Evolutionary conservation across 2,329 filamentous ascomycete genomes (phyloP).

Genomic region (Mycosphaerelloides madeirae): DNA sequence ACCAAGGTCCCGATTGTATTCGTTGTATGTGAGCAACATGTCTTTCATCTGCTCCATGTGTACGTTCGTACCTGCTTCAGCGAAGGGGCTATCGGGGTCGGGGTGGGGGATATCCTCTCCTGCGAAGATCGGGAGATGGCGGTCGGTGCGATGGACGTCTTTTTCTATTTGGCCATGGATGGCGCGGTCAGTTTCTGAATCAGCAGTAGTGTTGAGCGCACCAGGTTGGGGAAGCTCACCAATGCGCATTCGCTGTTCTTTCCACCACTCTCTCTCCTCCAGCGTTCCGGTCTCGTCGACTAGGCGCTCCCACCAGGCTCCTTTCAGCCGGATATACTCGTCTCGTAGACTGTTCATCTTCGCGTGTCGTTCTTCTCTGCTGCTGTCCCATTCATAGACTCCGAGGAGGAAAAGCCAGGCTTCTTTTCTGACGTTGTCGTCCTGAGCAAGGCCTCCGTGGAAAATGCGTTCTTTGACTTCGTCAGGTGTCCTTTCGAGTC

Average conservation of each 20-base stretch:
- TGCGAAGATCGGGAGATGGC: conserved; percentile 88
- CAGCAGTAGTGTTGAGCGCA: conserved; percentile 18
- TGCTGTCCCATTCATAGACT: conserved; percentile 90
- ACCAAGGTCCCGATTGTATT: conserved; percentile 90
- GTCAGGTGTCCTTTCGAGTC: conserved; percentile 73
- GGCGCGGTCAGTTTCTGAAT: conserved; percentile 41
- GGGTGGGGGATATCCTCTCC: conserved; percentile 96
- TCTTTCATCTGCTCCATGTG: conserved; percentile 99
- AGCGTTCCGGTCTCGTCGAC: conserved; percentile 74
- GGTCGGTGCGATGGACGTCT: conserved; percentile 95
- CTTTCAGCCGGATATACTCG: conserved; percentile 90
- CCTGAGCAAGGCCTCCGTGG: conserved; percentile 81
- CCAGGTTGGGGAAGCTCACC: conserved; percentile 55
- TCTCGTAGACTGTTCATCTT: conserved; percentile 81
- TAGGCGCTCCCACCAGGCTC: conserved; percentile 91
- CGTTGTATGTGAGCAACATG: conserved; percentile 97
- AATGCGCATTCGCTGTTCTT: conserved; percentile 87
- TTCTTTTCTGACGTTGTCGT: conserved; percentile 91
- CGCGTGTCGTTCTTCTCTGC: conserved; percentile 74
- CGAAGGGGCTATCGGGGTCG: conserved; percentile 91
- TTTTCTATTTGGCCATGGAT: conserved; percentile 67
- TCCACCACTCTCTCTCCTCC: conserved; percentile 91
- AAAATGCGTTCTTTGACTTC: conserved; percentile 98
- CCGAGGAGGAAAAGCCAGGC: conserved; percentile 93
- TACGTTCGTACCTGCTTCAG: conserved; percentile 87